These are phyloP conservation scores for Chlamydomonas asymmetrica DNA, from an alignment of 139 green algal species.

Conservation along the genomic window DNA sequence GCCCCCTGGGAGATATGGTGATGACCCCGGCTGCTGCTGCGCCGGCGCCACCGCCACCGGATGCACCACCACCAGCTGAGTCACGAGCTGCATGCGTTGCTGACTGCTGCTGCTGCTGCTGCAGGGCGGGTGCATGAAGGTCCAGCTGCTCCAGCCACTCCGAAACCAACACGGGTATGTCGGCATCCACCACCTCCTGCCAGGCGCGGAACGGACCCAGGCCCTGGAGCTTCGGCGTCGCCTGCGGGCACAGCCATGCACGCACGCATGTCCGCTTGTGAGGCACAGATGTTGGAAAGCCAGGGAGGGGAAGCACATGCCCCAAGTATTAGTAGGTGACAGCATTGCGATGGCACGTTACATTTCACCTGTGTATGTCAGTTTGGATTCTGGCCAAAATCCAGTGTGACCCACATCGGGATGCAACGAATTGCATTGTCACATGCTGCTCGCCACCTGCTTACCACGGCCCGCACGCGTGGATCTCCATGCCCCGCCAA, in stretches of 20 bases:
- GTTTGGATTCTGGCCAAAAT: not conserved
- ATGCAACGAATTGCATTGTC: not conserved
- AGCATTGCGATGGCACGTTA: not conserved
- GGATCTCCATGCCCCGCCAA: constrained; percentile 8
- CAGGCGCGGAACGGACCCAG: not conserved
- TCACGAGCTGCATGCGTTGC: no score
- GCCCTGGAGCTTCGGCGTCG: not conserved
- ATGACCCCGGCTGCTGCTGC: no score
- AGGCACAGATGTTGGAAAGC: not conserved
- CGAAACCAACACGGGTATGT: no score
- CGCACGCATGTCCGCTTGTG: no score
- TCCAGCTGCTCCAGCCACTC: no score
- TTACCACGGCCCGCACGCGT: constrained; percentile 10
- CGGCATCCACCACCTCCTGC: constrained; percentile 2
- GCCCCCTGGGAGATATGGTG: not conserved
- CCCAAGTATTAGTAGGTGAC: not conserved
- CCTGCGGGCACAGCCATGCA: not conserved
- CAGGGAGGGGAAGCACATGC: not conserved
- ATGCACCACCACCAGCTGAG: no score
- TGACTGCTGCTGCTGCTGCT: no score
- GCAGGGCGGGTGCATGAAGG: not conserved
- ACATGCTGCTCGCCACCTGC: not conserved
- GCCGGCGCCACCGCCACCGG: no score
- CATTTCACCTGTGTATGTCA: not conserved
- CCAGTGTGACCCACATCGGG: not conserved